Percentiles rank a stretch among this genome's conserved stretches.
phyloP scores from a whole-genome alignment of 345 rosid species.

The Pistacia atlantica region DNA sequence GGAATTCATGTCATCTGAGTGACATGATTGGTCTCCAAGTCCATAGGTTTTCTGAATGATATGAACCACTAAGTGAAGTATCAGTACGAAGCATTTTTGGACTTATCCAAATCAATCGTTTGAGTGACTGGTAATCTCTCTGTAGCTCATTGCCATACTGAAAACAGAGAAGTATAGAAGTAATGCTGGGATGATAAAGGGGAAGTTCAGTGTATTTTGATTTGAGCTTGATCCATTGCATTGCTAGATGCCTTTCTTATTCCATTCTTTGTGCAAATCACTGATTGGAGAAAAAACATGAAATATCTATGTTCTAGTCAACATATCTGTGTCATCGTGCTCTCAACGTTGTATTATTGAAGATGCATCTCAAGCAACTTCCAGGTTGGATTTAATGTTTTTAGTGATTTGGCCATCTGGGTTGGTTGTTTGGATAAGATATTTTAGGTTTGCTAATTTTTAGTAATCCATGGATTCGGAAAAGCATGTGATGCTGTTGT shows the following conservation, averaged over 20 bases:
- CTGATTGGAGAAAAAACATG: not conserved
- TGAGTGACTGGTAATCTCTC: not conserved
- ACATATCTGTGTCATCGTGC: not conserved
- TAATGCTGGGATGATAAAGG: not conserved
- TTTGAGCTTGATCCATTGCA: not conserved
- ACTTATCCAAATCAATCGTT: not conserved
- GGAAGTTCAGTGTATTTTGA: not conserved
- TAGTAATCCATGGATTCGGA: too few relatives aligned
- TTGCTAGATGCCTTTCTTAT: not conserved
- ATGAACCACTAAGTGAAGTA: not conserved
- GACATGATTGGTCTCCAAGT: not conserved
- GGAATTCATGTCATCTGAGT: not conserved
- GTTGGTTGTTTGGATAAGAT: not conserved
- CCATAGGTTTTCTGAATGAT: not conserved
- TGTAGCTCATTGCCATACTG: not conserved
- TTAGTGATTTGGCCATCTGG: not conserved
- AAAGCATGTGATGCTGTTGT: too few relatives aligned
- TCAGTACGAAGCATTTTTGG: not conserved
- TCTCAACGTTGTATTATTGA: not conserved
- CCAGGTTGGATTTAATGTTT: not conserved
- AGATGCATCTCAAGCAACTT: not conserved
- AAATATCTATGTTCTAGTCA: not conserved
- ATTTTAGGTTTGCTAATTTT: not conserved
- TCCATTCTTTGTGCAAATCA: not conserved
- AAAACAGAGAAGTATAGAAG: not conserved